phyloP scores from a whole-genome alignment of 257 asterid genomes.

The Solanum corneliomulleri region DNA sequence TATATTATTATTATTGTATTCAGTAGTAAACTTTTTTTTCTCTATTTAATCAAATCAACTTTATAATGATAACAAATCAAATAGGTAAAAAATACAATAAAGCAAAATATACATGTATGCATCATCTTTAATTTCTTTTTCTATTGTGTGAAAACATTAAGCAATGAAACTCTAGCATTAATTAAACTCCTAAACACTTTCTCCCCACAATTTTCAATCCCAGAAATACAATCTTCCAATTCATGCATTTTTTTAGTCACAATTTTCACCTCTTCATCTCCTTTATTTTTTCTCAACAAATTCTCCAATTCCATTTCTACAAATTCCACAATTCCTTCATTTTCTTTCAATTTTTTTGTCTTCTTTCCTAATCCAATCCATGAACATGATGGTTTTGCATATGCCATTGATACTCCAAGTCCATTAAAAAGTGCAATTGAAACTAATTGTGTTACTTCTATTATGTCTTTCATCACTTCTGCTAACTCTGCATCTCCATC shows the following conservation, averaged over 20 bases:
- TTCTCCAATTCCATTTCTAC: slow-evolving; percentile 23
- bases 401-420: slow-evolving; percentile 32
- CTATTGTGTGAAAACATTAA: slow-evolving; percentile 60
- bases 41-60: neutral
- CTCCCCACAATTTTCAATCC: slow-evolving; percentile 53
- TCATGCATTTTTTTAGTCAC: slow-evolving; percentile 45
- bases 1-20: neutral
- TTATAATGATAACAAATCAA: neutral
- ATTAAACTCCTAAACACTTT: slow-evolving; percentile 69
- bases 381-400: slow-evolving; percentile 25
- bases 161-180: slow-evolving; percentile 68
- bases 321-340: slow-evolving; percentile 47
- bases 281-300: slow-evolving; percentile 31
- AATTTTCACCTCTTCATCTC: slow-evolving; percentile 38
- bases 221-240: slow-evolving; percentile 47
- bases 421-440: slow-evolving; percentile 39
- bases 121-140: neutral
- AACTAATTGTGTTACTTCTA: slow-evolving; percentile 40
- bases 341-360: slow-evolving; percentile 18
- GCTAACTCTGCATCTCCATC: slow-evolving; percentile 39
- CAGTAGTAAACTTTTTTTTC: neutral
- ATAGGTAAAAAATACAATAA: neutral
- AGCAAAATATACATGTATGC: neutral
- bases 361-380: slow-evolving; percentile 31
- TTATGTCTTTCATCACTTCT: slow-evolving; percentile 35